Percentiles rank a stretch among this genome's conserved stretches.
Conservation (phyloP, 2,329 filamentous ascomycete species). For the Cryoendolithus antarcticus region DNA sequence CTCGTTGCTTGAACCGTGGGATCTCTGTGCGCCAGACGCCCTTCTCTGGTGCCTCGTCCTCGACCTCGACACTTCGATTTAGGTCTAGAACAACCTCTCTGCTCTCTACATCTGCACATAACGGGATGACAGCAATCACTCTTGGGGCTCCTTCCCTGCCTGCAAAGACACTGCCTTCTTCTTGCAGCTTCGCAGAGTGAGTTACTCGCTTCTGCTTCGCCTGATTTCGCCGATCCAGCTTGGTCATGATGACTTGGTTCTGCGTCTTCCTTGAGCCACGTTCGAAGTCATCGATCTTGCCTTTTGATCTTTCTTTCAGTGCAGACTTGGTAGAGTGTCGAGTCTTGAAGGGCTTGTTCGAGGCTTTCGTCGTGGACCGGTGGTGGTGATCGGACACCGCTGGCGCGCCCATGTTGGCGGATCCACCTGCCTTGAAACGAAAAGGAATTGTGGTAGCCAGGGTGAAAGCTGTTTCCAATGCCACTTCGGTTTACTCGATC, state of each 20-base stretch:
- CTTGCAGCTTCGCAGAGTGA: conserved; percentile 73
- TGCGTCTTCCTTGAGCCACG: conserved; percentile 67
- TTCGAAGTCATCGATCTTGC: conserved; percentile 63
- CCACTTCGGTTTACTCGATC: too few species aligned
- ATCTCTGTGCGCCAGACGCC: conserved; percentile 52
- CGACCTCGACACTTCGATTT: conserved; percentile 69
- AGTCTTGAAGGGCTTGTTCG: conserved; percentile 86
- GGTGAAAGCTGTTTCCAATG: too few species aligned
- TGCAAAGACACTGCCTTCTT: conserved; percentile 68
- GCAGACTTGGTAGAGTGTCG: conserved; percentile 80
- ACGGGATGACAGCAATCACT: conserved; percentile 75
- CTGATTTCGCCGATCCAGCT: conserved; percentile 89
- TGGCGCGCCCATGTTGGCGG: conserved; percentile 10
- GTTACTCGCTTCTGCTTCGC: conserved; percentile 76
- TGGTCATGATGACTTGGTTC: conserved; percentile 94
- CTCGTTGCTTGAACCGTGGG: conserved; percentile 87
- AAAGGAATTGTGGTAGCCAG: conserved; percentile 41
- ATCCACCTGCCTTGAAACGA: conserved; percentile 68
- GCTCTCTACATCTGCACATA: conserved; percentile 62
- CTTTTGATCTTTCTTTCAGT: conserved; percentile 74
- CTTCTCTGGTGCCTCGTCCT: conserved; percentile 48
- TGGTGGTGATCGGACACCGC: conserved; percentile 60
- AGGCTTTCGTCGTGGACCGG: conserved; percentile 77
- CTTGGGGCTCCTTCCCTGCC: conserved; percentile 78
- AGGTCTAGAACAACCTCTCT: conserved; percentile 55